Evolutionary conservation across 1,139 yeast species (phyloP), one percentile per base, ranked within the genome.

Genomic region (Geotrichum australiense): DNA sequence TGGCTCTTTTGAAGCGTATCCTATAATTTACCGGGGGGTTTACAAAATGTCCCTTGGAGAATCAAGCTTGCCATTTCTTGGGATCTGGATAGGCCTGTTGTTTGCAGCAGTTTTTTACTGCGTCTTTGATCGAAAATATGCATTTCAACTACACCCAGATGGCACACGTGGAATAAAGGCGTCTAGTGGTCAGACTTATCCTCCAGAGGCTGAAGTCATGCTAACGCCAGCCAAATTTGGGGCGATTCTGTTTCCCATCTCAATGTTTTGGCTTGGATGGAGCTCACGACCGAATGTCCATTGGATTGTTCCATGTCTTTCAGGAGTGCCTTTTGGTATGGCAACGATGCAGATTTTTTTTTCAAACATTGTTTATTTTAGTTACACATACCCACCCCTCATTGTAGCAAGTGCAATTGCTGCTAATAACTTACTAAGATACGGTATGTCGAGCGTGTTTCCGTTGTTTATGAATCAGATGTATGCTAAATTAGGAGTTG

Each of bases 331-430:
- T 20, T 65, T 80, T 22, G 82, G 89, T 0, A 75, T 82, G 28
- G 64, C 69, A 4, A 68, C 84, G 14, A 70, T 77, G 53, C 85
- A 83, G 0, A 86, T 86, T 1, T 68, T 78, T 50, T 74, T 80
- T 48, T 65, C 74, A 53, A 68, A 78, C 55, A 67, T 81, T 55
- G 69, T 76, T 43, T 81, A 80, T 59, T 68, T 73, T 71, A 64
- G 76, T 62, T 81, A 78, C 55, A 65, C 73, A 24, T 76, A 71
- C 49, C 87, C 89, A 78, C 37, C 43, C 2, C 23, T 29, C 8
- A 30, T 41, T 18, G 78, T 86, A 10, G 94, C 95, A 0, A 76
- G 86, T 7, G 93, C 86, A 1, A 69, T 83, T 59, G 94, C 93
- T 5, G 87, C 91, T 6, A 82, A 80, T 58, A 77, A 84, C 28